Evolutionary conservation across 345 rosid genomes (phyloP).

Genomic region (Populus davidiana): DNA sequence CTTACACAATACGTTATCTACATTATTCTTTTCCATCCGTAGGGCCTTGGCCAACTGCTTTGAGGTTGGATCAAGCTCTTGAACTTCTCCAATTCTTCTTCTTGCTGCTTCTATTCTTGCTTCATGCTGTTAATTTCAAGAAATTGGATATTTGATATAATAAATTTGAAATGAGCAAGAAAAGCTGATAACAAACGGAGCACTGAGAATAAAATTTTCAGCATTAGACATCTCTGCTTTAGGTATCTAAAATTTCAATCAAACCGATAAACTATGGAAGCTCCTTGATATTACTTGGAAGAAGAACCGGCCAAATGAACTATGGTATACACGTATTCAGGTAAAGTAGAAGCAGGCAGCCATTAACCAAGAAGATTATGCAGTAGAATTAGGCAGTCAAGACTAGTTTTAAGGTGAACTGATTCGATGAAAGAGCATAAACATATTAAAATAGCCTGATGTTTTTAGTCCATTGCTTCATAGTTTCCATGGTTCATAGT

Average conservation of each 20-base stretch:
- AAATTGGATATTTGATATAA: neutral
- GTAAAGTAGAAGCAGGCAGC: neutral
- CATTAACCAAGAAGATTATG: neutral
- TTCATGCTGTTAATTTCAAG: constrained; percentile 40
- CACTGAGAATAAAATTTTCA: neutral
- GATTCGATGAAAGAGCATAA: neutral
- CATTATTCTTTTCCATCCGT: constrained; percentile 26
- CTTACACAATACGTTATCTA: constrained; percentile 37
- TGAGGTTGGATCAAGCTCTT: constrained; percentile 27
- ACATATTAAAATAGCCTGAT: neutral
- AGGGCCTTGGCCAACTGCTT: constrained; percentile 28
- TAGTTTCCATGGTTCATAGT: neutral
- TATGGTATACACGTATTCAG: neutral
- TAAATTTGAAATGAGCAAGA: neutral
- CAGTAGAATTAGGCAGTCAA: neutral
- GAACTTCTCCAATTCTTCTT: constrained; percentile 27
- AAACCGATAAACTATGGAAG: neutral
- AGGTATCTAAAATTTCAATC: neutral
- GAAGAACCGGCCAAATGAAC: neutral
- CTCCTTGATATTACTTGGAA: neutral
- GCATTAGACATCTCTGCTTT: neutral
- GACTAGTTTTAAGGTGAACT: neutral
- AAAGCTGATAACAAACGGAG: neutral
- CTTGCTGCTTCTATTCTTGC: constrained; percentile 44
- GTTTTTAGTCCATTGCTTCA: neutral